A percentile compares a stretch with the other conserved stretches of the same genome.
These are phyloP conservation scores for Artomyces pyxidatus DNA, from an alignment of 768 basidiomycete species.

Conservation along the genomic window DNA sequence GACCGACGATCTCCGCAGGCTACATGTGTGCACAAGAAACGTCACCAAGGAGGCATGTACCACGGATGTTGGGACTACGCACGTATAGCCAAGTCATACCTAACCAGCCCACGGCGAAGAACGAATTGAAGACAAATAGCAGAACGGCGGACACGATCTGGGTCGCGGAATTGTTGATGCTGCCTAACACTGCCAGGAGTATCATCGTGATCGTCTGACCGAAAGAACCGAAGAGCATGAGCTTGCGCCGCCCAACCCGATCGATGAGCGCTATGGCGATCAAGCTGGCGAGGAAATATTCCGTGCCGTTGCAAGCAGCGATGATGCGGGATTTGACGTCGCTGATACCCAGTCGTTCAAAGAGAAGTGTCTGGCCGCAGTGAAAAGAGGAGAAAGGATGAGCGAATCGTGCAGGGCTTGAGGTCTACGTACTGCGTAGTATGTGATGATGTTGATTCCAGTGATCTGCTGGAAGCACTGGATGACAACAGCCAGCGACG, in stretches of 20 bases:
- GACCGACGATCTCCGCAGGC: constrained; percentile 59
- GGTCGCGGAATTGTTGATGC: constrained; percentile 36
- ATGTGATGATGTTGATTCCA: constrained; percentile 60
- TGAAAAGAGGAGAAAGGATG: background rate
- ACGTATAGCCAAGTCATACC: constrained; percentile 69
- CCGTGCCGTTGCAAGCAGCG: constrained; percentile 61
- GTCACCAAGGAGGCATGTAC: background rate
- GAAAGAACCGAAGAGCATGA: constrained; percentile 63
- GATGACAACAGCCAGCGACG: constrained; percentile 43
- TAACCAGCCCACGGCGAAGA: constrained; percentile 64
- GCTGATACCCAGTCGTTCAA: constrained; percentile 50
- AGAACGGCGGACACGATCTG: constrained; percentile 46
- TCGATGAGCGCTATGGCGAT: constrained; percentile 68
- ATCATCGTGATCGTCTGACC: constrained; percentile 54
- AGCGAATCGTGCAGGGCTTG: constrained; percentile 19
- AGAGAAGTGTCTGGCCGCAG: constrained; percentile 35
- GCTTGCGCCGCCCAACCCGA: constrained; percentile 59
- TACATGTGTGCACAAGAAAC: constrained; percentile 21
- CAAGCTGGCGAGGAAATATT: constrained; percentile 65
- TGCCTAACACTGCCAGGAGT: constrained; percentile 50
- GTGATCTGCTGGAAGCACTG: constrained; percentile 68
- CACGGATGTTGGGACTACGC: constrained; percentile 17
- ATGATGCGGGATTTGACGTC: constrained; percentile 53
- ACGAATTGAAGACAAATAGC: constrained; percentile 64
- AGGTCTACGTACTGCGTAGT: constrained; percentile 18